Percentiles rank a stretch among this genome's conserved stretches.
phyloP scores from a whole-genome alignment of 192 early-diverging fungal genomes.

The Coemansia sp. region DNA sequence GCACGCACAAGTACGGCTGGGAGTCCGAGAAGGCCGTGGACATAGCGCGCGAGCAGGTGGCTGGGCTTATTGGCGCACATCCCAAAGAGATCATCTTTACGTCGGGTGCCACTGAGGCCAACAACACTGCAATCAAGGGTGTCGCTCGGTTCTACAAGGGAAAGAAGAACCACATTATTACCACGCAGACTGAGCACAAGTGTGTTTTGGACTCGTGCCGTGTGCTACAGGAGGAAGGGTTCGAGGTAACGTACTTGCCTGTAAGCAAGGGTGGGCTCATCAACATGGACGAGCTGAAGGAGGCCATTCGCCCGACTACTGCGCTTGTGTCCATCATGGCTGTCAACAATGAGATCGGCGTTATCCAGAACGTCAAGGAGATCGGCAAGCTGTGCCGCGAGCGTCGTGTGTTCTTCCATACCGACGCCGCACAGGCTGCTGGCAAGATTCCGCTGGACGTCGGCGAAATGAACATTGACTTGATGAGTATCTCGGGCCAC shows the following conservation, averaged over 20 bases:
- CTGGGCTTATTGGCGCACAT: constrained; percentile 85
- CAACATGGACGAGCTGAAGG: constrained; percentile 75
- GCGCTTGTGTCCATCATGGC: constrained; percentile 92
- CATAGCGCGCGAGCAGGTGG: constrained; percentile 82
- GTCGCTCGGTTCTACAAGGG: constrained; percentile 92
- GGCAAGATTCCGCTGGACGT: constrained; percentile 96
- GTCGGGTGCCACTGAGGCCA: constrained; percentile 94
- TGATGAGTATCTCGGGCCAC: constrained; percentile 96
- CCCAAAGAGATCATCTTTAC: constrained; percentile 97
- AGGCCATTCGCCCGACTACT: constrained; percentile 87
- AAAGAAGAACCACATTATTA: constrained; percentile 95
- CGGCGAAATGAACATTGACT: constrained; percentile 87
- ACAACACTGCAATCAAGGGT: constrained; percentile 93
- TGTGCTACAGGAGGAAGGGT: constrained; percentile 91
- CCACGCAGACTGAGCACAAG: constrained; percentile 97
- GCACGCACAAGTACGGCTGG: constrained; percentile 98
- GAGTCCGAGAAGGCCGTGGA: constrained; percentile 91
- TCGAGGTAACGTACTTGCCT: constrained; percentile 93
- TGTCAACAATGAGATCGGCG: constrained; percentile 98
- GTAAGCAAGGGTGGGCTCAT: constrained; percentile 83
- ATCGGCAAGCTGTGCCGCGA: constrained; percentile 86
- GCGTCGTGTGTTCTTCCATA: constrained; percentile 94
- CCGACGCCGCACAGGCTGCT: constrained; percentile 94
- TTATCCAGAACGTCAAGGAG: constrained; percentile 87
- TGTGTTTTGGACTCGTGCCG: constrained; percentile 97